Percentiles rank a stretch among this genome's conserved stretches.
These are phyloP conservation scores for Immersiella caudata DNA, from an alignment of 495 filamentous ascomycete genomes.

Conservation along the genomic window DNA sequence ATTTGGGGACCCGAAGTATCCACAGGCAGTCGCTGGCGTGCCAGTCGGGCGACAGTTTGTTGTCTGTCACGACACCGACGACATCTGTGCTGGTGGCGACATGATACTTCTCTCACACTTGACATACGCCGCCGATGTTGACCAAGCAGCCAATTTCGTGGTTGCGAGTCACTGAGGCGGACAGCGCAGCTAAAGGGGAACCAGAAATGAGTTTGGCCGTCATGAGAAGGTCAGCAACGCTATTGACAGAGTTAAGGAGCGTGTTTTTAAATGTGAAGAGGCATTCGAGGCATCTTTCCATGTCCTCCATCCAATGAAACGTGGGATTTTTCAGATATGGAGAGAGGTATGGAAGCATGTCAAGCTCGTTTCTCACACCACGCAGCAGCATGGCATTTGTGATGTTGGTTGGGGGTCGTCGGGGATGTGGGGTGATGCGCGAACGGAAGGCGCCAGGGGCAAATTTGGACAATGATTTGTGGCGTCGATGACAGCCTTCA, in stretches of 20 bases:
- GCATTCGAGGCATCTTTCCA: no score
- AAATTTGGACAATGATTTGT: not conserved
- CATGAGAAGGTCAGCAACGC: no score
- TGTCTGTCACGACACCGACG: constrained; percentile 56
- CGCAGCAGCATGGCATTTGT: no score
- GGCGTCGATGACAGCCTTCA: not conserved
- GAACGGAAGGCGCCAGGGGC: not conserved
- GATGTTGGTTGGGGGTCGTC: not conserved
- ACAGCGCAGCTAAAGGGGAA: no score
- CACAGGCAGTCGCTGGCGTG: constrained; percentile 48
- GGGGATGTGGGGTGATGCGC: not conserved
- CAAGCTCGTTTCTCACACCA: no score
- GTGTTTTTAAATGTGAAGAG: no score
- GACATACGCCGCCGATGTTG: constrained; percentile 52
- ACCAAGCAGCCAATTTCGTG: constrained; percentile 53
- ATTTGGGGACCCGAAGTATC: constrained; percentile 60
- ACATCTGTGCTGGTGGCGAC: constrained; percentile 57
- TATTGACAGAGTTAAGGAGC: no score
- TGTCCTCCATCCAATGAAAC: no score
- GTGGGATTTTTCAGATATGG: no score
- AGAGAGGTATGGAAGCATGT: no score
- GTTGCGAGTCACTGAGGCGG: not conserved
- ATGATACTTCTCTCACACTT: constrained; percentile 56
- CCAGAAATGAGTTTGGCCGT: no score
- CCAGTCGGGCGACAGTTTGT: constrained; percentile 50